Percentiles rank a stretch among this genome's conserved stretches.
These are phyloP conservation scores for Cadophora luteo-olivacea DNA, from an alignment of 2,329 filamentous ascomycete genomes.

Conservation along the genomic window DNA sequence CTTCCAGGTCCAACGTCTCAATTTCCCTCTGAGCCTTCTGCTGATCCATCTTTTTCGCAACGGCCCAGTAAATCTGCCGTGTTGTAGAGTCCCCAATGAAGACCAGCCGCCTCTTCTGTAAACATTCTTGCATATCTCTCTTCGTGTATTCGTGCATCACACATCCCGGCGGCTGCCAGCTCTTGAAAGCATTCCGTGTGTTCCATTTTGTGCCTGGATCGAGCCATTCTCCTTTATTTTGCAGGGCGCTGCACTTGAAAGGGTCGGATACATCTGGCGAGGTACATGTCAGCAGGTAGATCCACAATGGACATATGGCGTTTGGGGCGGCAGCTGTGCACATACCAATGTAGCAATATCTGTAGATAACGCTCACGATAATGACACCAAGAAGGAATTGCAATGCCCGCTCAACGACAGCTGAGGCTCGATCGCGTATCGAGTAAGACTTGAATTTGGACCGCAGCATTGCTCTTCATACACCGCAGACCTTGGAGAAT, in stretches of 20 bases:
- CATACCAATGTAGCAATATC: conserved; percentile 43
- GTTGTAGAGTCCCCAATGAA: conserved; percentile 67
- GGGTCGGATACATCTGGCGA: conserved; percentile 50
- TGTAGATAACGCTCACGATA: conserved; percentile 39
- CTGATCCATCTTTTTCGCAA: conserved; percentile 55
- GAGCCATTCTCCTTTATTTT: conserved; percentile 59
- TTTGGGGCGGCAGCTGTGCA: neutral
- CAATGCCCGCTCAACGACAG: conserved; percentile 30
- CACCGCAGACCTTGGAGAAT: neutral
- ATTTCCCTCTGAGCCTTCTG: conserved; percentile 47
- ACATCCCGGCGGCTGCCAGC: conserved; percentile 67
- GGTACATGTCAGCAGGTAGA: conserved; percentile 19
- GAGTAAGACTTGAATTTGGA: conserved; percentile 18
- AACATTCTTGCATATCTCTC: conserved; percentile 59
- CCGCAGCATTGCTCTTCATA: conserved; percentile 23
- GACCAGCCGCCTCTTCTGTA: conserved; percentile 57
- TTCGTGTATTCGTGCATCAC: conserved; percentile 61
- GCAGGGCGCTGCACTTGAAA: conserved; percentile 59
- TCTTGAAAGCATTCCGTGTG: conserved; percentile 46
- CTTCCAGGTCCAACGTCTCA: conserved; percentile 43
- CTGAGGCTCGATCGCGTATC: conserved; percentile 14
- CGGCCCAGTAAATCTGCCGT: conserved; percentile 66
- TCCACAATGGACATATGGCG: neutral
- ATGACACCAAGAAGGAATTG: conserved; percentile 35
- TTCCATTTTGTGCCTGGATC: conserved; percentile 43